Base-by-base conservation (phyloP, 371 early-diverging fungal species). In the Mortierella sp. region DNA sequence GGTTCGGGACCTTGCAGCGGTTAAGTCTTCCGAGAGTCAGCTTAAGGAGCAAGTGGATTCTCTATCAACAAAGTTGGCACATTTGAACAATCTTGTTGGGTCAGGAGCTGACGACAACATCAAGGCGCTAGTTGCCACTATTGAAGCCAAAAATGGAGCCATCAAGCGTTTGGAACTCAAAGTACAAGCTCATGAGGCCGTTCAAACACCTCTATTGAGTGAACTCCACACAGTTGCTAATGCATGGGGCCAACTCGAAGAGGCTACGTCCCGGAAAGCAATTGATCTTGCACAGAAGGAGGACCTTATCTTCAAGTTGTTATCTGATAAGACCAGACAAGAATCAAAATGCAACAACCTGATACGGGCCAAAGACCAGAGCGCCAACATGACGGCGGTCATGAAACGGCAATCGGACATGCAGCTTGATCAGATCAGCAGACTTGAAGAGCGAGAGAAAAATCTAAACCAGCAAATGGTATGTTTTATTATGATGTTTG, bases 181-280 rank as follows among this genome's bases (percentile, higher is more conserved):
- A 55, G 71, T 75, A 5, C 57, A 64, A 8, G 80, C 74, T 1
- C 71, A 70, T 34, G 68, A 71, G 40, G 66, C 71, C 9, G 75
- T 78, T 8, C 72, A 76, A 29, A 51, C 64, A 2, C 69, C 73
- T 2, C 31, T 96, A 47, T 69, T 91, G 66, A 85, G 83, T 29
- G 96, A 96, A 75, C 89, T 97, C 57, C 94, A 96, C 57, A 88
- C 86, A 1, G 89, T 95, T 17, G 89, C 91, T 23, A 88, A 89
- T 68, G 94, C 91, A 34, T 95, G 92, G 88, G 84, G 85, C 3
- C 88, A 92, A 72, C 86, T 96, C 22, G 95, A 96, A 70, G 94
- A 93, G 66, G 93, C 94, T 60, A 93, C 91, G 67, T 87, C 91
- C 35, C 87, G 87, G 62, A 93, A 93, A 74, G 92, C 94, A 10